Percentiles rank a stretch among this genome's conserved stretches.
Conservation (phyloP, 2,329 filamentous ascomycete species). For the Phyllosticta citribraziliensis region DNA sequence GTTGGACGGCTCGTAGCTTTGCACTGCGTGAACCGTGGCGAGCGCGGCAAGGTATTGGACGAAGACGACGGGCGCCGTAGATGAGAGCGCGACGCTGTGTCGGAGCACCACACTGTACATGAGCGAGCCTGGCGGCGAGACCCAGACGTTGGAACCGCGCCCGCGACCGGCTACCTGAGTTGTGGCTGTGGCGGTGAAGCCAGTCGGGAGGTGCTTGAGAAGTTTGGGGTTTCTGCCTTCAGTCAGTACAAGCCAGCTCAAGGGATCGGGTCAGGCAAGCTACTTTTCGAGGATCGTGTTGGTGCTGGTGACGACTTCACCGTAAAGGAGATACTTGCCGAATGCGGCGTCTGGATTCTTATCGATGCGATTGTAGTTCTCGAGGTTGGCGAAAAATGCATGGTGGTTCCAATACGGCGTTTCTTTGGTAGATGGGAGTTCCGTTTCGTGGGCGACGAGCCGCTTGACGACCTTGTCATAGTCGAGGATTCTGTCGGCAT, state of each 20-base stretch:
- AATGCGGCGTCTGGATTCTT: conserved; percentile 52
- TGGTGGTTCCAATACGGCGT: conserved; percentile 84
- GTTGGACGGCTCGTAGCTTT: conserved; percentile 69
- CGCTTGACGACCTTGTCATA: conserved; percentile 65
- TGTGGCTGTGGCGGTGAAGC: conserved; percentile 81
- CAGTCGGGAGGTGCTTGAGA: conserved; percentile 64
- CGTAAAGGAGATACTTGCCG: conserved; percentile 73
- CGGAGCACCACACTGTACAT: conserved; percentile 85
- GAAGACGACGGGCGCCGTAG: conserved; percentile 74
- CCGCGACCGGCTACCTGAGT: conserved; percentile 82
- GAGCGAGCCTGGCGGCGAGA: conserved; percentile 75
- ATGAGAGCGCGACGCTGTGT: conserved; percentile 64
- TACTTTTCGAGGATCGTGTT: conserved; percentile 88
- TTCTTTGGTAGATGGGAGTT: conserved; percentile 57
- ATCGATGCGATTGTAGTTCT: conserved; percentile 52
- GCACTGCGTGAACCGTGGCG: conserved; percentile 75
- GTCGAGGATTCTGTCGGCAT: conserved; percentile 55
- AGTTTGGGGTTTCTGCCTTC: conserved; percentile 60
- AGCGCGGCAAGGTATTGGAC: conserved; percentile 88
- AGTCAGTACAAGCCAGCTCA: background rate
- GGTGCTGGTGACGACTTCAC: conserved; percentile 86
- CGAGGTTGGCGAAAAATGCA: conserved; percentile 63
- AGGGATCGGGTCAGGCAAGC: conserved; percentile 11
- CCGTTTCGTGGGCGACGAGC: conserved; percentile 61
- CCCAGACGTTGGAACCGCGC: conserved; percentile 87